Conservation (phyloP, 805 yeast species). For the Lipomyces mesembrius region DNA sequence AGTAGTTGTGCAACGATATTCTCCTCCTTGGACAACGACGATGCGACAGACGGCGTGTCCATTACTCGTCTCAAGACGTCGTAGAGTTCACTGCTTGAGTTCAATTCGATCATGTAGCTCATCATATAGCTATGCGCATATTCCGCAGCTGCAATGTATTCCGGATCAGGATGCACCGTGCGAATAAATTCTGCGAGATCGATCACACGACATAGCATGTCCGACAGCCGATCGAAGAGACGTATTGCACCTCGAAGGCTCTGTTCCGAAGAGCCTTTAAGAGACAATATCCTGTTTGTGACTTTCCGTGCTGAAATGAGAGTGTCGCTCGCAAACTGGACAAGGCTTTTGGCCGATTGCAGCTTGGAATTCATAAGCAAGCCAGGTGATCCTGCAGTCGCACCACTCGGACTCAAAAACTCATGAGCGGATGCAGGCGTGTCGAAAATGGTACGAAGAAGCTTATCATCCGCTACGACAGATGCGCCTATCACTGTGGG, state of each 20-base stretch:
- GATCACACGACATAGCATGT: conserved; percentile 85
- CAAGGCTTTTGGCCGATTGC: conserved; percentile 70
- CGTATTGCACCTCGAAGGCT: conserved; percentile 59
- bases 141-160: conserved; percentile 80
- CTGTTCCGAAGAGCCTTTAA: conserved; percentile 47
- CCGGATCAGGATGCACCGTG: conserved; percentile 73
- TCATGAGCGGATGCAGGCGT: conserved; percentile 29
- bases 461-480: conserved; percentile 31
- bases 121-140: conserved; percentile 84
- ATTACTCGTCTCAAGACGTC: conserved; percentile 62
- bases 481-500: conserved; percentile 4
- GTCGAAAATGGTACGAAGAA: conserved; percentile 40
- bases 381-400: conserved; percentile 50
- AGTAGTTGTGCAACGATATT: conserved; percentile 78
- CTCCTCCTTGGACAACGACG: conserved; percentile 70
- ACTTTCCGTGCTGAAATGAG: conserved; percentile 66
- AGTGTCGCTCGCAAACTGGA: conserved; percentile 67
- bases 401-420: conserved; percentile 8
- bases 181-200: conserved; percentile 92
- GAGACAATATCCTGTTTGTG: conserved; percentile 57
- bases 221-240: conserved; percentile 82
- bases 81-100: conserved; percentile 78
- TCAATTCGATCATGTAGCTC: conserved; percentile 89
- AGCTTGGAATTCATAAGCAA: conserved; percentile 75
- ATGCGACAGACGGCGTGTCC: conserved; percentile 46